Evolutionary conservation across 2,329 filamentous ascomycete species (phyloP), one percentile per base, ranked within the genome.

Genomic region (Penicillium nordicum): DNA sequence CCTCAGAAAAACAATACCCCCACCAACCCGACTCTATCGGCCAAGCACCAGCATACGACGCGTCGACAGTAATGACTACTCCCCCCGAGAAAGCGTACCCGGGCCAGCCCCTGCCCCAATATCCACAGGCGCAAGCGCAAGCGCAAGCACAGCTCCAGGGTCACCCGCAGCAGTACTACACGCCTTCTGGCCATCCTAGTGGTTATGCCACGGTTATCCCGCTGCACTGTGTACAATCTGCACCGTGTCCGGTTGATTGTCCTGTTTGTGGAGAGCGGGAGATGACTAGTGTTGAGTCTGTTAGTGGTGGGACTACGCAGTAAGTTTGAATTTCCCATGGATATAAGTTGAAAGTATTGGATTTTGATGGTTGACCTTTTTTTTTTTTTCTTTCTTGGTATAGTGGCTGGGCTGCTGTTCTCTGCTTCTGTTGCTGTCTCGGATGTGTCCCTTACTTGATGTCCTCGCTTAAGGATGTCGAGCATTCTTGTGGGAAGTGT

Each of bases 401-500:
- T 51, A 80, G 79, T 69, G 75, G 69, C 0, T 81, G 78, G 79
- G 79, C 75, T 10, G 67, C 72, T 5, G 62, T 75, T 25, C 63
- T 79, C 46, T 81, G 79, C 69, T 72, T 69, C 55, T 67, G 74
- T 51, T 65, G 66, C 57, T 78, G 76, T 58, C 62, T 80, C 5
- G 77, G 79, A 12, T 82, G 78, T 60, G 74, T 81, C 44, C 79
- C 79, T 0, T 82, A 81, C 59, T 38, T 80, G 30, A 74, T 80
- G 64, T 73, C 72, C 27, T 74, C 71, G 42, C 68, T 78, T 50
- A 82, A 82, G 66, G 77, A 81, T 52, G 76, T 79, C 4, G 66
- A 77, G 58, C 79, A 82, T 62, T 74, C 74, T 57, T 82, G 79
- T 53, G 77, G 77, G 1, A 70, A 73, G 32, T 82, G 79, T 56